Evolutionary conservation across 2,329 filamentous ascomycete species (phyloP).

Genomic region (Penicillium italicum): DNA sequence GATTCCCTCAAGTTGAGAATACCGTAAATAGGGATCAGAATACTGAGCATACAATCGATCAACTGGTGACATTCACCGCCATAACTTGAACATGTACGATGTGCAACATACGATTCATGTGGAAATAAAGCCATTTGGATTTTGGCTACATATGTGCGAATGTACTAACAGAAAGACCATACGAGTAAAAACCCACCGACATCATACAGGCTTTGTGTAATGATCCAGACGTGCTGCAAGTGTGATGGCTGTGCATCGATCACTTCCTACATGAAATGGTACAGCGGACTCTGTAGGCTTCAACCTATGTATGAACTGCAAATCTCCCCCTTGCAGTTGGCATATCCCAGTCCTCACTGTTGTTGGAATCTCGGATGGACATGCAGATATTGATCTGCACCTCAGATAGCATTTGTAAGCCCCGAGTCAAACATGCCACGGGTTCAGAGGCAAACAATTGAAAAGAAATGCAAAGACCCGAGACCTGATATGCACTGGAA

Average conservation of each 20-base stretch:
- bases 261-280: constrained; percentile 7
- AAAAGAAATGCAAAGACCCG: not conserved
- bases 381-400: not conserved
- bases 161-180: not conserved
- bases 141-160: not conserved
- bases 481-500: not conserved
- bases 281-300: not conserved
- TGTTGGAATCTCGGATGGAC: not conserved
- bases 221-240: constrained; percentile 7
- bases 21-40: not conserved
- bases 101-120: not conserved
- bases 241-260: constrained; percentile 9
- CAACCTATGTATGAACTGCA: not conserved
- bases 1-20: not conserved
- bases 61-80: not conserved
- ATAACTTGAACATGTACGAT: not conserved
- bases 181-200: not conserved
- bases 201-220: constrained; percentile 11
- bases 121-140: not conserved
- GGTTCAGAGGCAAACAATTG: not conserved
- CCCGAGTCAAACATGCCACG: not conserved
- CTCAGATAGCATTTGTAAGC: not conserved
- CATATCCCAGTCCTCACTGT: not conserved
- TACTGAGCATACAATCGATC: not conserved
- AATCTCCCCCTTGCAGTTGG: not conserved